These are phyloP conservation scores for Xylaria sp. DNA, from an alignment of 2,329 filamentous ascomycete genomes.

Conservation along the genomic window DNA sequence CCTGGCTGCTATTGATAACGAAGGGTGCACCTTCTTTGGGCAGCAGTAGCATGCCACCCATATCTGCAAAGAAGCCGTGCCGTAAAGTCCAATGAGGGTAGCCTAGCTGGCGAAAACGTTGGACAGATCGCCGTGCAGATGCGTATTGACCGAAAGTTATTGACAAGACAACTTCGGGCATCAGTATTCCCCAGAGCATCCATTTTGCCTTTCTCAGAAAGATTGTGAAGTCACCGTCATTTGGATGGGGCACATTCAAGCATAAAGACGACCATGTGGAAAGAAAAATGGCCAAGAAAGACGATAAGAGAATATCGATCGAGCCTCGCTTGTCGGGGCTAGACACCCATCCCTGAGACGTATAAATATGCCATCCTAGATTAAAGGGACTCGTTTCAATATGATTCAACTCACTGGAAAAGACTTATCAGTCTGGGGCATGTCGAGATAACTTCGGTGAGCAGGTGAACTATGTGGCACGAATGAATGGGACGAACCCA, in stretches of 20 bases:
- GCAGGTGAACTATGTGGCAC: too few relatives aligned
- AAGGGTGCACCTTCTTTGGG: background rate
- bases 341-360: conserved; percentile 15
- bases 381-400: background rate
- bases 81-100: conserved; percentile 15
- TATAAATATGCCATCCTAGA: background rate
- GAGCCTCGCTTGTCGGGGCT: conserved; percentile 7
- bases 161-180: conserved; percentile 6
- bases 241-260: conserved; percentile 8
- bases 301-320: conserved; percentile 16
- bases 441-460: too few relatives aligned
- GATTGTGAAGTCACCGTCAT: background rate
- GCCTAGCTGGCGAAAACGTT: conserved; percentile 5
- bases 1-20: background rate
- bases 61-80: conserved; percentile 14
- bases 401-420: background rate
- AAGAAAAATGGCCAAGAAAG: conserved; percentile 8
- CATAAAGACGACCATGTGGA: conserved; percentile 18
- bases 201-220: conserved; percentile 8
- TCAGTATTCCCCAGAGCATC: conserved; percentile 11
- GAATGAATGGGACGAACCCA: too few relatives aligned
- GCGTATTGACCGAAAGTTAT: conserved; percentile 6
- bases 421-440: background rate
- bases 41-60: conserved; percentile 2
- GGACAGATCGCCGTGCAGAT: conserved; percentile 4